Evolutionary conservation across 495 filamentous ascomycete genomes (phyloP).

Genomic region (Aspergillus bridgeri): DNA sequence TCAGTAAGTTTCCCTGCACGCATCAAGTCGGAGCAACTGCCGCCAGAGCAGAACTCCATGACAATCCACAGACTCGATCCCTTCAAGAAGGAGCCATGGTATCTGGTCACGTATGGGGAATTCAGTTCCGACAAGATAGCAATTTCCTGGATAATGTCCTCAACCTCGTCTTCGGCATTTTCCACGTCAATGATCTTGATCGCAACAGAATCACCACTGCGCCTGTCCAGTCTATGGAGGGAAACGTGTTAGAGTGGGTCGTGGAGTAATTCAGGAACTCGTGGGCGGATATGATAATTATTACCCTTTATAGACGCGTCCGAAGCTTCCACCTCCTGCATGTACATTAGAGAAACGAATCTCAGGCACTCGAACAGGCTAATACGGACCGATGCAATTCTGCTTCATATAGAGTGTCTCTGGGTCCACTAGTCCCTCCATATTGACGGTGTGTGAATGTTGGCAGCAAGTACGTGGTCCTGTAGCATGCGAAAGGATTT

Average conservation of each 20-base stretch:
- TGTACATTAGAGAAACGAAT: not conserved
- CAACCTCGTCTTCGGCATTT: slow-evolving; percentile 96
- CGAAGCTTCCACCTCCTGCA: slow-evolving; percentile 82
- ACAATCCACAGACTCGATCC: slow-evolving; percentile 97
- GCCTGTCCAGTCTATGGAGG: slow-evolving; percentile 67
- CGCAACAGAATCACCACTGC: slow-evolving; percentile 80
- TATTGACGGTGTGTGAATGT: slow-evolving; percentile 22
- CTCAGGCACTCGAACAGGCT: not conserved
- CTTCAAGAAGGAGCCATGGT: slow-evolving; percentile 92
- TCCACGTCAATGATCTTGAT: slow-evolving; percentile 99
- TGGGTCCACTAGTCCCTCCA: slow-evolving; percentile 62
- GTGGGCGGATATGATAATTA: slow-evolving; percentile 23
- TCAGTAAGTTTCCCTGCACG: slow-evolving; percentile 90
- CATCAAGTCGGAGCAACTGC: slow-evolving; percentile 86
- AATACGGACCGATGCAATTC: slow-evolving; percentile 76
- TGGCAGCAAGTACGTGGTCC: slow-evolving; percentile 2
- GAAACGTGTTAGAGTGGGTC: slow-evolving; percentile 1
- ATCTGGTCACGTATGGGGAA: slow-evolving; percentile 93
- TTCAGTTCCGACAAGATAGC: slow-evolving; percentile 91
- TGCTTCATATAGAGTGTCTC: slow-evolving; percentile 90
- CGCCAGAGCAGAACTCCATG: slow-evolving; percentile 93
- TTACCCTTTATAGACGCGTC: slow-evolving; percentile 94
- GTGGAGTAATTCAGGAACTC: not conserved
- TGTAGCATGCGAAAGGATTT: not conserved
- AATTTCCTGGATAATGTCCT: slow-evolving; percentile 98